Base-by-base conservation (phyloP, 805 yeast species). In the Starmerella roubikii region DNA sequence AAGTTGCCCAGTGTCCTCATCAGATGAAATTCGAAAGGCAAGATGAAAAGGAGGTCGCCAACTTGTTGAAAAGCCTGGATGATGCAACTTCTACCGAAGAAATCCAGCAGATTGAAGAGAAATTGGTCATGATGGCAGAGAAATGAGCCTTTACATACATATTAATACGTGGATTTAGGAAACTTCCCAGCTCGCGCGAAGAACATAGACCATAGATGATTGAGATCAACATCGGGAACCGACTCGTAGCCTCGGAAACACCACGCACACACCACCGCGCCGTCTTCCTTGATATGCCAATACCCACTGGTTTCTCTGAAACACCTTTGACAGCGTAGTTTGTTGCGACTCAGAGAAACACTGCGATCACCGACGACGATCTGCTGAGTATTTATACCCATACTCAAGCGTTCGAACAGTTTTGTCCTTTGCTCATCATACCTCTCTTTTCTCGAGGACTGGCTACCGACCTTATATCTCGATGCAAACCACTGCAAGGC, bases 401-500 rank as follows among this genome's bases (percentile, higher is more conserved):
- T n/a, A n/a, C n/a, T n/a, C n/a, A n/a, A n/a, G n/a, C n/a, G n/a
- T n/a, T n/a, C n/a, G n/a, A n/a, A n/a, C n/a, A n/a, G n/a, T n/a
- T n/a, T n/a, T n/a, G n/a, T n/a, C n/a, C n/a, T n/a, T n/a, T n/a
- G n/a, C n/a, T n/a, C n/a, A n/a, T n/a, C n/a, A n/a, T n/a, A n/a
- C n/a, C n/a, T n/a, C n/a, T n/a, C n/a, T n/a, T n/a, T n/a, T n/a
- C n/a, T n/a, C n/a, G n/a, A n/a, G n/a, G n/a, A n/a, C n/a, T n/a
- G n/a, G n/a, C n/a, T n/a, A n/a, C n/a, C n/a, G n/a, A n/a, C n/a
- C n/a, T n/a, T n/a, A n/a, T n/a, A n/a, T n/a, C n/a, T n/a, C n/a
- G n/a, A n/a, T n/a, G n/a, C 42, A 34, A 52, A 62, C 19, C 52
- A 18, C 43, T 60, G 59, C 44, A 61, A 15, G 1, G 55, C 58